Conservation (phyloP, 371 early-diverging fungal species). For the Saksenaea vasiformis region DNA sequence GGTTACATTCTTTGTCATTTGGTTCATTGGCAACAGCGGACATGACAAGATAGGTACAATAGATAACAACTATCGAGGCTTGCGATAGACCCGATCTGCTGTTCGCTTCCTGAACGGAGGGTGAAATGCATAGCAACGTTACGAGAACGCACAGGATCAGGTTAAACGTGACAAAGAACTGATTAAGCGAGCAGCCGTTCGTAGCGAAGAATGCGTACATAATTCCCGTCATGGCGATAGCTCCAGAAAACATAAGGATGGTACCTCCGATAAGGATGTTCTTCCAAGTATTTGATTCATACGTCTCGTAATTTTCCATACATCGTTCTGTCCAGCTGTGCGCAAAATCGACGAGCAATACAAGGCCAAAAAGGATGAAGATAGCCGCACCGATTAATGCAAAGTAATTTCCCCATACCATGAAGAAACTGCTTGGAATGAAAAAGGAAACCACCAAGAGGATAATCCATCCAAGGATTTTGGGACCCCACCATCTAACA, state of each 20-base stretch:
- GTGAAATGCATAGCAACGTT: conserved; percentile 64
- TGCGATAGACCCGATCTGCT: conserved; percentile 85
- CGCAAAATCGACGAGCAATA: conserved; percentile 85
- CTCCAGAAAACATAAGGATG: conserved; percentile 50
- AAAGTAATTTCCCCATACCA: conserved; percentile 74
- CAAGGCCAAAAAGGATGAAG: conserved; percentile 81
- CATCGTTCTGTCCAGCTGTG: conserved; percentile 80
- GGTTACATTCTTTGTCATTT: conserved; percentile 69
- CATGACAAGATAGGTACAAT: conserved; percentile 80
- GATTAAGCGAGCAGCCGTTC: conserved; percentile 74
- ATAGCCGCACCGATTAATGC: conserved; percentile 76
- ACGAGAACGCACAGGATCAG: conserved; percentile 64
- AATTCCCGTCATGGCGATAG: conserved; percentile 61
- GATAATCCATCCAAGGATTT: conserved; percentile 67
- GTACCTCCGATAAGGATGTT: conserved; percentile 34
- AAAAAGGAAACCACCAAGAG: conserved; percentile 75
- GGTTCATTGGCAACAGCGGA: conserved; percentile 81
- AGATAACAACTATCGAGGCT: conserved; percentile 81
- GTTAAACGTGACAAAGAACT: conserved; percentile 84
- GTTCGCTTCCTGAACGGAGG: conserved; percentile 81
- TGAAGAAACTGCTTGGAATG: conserved; percentile 80
- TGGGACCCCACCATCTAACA: conserved; percentile 73
- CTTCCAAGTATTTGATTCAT: neutral
- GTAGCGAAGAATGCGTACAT: conserved; percentile 73
- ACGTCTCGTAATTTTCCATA: conserved; percentile 48